Conservation (phyloP, 768 basidiomycete genomes). For the Leccinum fibrillosum region DNA sequence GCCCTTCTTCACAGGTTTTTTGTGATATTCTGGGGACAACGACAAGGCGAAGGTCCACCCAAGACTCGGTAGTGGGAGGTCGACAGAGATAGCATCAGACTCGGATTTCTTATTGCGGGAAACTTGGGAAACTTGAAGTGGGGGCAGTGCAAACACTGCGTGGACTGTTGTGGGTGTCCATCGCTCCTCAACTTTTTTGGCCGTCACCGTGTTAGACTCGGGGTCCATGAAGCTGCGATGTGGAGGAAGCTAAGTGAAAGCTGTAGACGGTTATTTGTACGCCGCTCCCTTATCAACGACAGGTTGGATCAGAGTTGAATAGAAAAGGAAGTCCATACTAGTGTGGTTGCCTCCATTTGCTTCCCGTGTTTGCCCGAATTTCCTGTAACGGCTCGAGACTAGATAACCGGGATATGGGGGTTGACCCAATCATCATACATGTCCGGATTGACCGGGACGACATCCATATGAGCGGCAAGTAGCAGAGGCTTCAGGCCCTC, state of each 20-base stretch:
- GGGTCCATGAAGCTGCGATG: neutral
- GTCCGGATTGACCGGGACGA: too few relatives aligned
- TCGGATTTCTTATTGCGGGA: too few relatives aligned
- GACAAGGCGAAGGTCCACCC: slow-evolving; percentile 19
- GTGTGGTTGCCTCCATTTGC: too few relatives aligned
- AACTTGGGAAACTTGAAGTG: neutral
- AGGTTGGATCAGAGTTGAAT: neutral
- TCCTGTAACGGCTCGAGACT: too few relatives aligned
- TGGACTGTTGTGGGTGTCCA: slow-evolving; percentile 16
- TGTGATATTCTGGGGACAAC: slow-evolving; percentile 1
- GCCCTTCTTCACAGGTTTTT: neutral
- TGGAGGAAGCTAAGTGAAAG: neutral
- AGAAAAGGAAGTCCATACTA: neutral
- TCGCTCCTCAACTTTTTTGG: slow-evolving; percentile 9
- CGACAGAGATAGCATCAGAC: neutral
- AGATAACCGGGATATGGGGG: too few relatives aligned
- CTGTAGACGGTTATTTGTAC: neutral
- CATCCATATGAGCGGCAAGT: too few relatives aligned
- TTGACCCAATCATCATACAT: too few relatives aligned
- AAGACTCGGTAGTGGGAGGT: slow-evolving; percentile 6
- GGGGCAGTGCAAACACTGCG: neutral
- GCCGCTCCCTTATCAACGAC: neutral
- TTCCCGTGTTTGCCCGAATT: too few relatives aligned
- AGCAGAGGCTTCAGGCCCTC: too few relatives aligned
- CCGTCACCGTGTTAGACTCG: neutral